phyloP scores from a whole-genome alignment of 768 basidiomycete species.

The Cystofilobasidium bisporidii region DNA sequence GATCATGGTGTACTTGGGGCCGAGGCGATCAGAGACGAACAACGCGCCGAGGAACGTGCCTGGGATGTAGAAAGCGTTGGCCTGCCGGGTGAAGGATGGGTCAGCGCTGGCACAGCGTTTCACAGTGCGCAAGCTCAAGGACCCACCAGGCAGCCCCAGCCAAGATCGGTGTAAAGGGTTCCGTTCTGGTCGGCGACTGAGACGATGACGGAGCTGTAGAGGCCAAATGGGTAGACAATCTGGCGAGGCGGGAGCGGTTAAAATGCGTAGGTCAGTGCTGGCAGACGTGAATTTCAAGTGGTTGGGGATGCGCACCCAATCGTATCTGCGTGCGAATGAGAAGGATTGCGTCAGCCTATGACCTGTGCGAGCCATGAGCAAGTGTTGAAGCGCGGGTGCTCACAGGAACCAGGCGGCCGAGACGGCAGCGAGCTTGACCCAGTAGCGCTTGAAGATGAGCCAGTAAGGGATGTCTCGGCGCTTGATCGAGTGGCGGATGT shows the following conservation, averaged over 20 bases:
- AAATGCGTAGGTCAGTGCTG: too few species aligned
- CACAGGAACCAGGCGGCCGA: slow-evolving; percentile 56
- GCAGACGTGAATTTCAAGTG: too few species aligned
- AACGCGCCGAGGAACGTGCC: slow-evolving; percentile 65
- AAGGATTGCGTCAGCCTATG: slow-evolving; percentile 31
- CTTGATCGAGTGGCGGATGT: slow-evolving; percentile 58
- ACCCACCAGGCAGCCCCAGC: slow-evolving; percentile 37
- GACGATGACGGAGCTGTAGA: slow-evolving; percentile 48
- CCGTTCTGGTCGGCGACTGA: background rate
- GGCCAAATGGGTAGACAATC: slow-evolving; percentile 29
- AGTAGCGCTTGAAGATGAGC: slow-evolving; percentile 71
- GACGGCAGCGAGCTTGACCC: slow-evolving; percentile 61
- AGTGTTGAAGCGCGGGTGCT: too few species aligned
- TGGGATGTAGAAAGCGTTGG: background rate
- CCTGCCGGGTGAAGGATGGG: too few species aligned
- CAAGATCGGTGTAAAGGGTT: slow-evolving; percentile 11
- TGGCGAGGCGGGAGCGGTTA: too few species aligned
- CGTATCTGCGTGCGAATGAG: too few species aligned
- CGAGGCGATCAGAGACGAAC: slow-evolving; percentile 56
- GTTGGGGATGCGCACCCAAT: too few species aligned
- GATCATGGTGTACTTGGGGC: slow-evolving; percentile 61
- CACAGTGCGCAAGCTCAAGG: slow-evolving; percentile 40
- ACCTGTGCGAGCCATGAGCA: too few species aligned
- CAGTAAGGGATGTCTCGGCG: slow-evolving; percentile 60
- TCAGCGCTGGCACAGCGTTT: too few species aligned